Conservation (phyloP, 2,329 filamentous ascomycete genomes). For the Fusarium sublunatum region DNA sequence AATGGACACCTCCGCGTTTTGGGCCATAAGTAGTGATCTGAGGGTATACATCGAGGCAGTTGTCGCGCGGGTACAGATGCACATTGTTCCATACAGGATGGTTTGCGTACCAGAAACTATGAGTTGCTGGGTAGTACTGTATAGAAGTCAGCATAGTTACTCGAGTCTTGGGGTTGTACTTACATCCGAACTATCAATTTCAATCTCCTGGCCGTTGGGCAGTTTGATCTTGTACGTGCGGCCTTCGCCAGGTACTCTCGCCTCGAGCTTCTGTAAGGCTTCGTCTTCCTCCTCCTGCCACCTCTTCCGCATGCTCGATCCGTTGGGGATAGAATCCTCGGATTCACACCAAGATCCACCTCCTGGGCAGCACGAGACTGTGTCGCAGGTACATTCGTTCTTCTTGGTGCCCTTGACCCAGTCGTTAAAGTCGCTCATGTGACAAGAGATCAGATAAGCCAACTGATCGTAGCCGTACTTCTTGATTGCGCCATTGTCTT, state of each 20-base stretch:
- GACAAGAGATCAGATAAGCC: slow-evolving; percentile 13
- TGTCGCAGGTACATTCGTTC: slow-evolving; percentile 10
- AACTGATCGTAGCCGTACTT: slow-evolving; percentile 15
- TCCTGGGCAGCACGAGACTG: slow-evolving; percentile 8
- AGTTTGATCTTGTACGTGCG: slow-evolving; percentile 13
- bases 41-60: slow-evolving; percentile 13
- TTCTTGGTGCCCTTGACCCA: slow-evolving; percentile 6
- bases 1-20: slow-evolving; percentile 11
- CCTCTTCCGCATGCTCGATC: slow-evolving; percentile 10
- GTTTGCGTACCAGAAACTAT: slow-evolving; percentile 15
- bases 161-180: neutral
- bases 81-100: slow-evolving; percentile 18
- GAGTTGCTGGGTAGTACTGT: slow-evolving; percentile 13
- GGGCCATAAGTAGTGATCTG: slow-evolving; percentile 1
- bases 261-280: neutral
- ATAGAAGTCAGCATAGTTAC: neutral
- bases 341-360: slow-evolving; percentile 19
- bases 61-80: slow-evolving; percentile 9
- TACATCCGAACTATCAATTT: slow-evolving; percentile 5
- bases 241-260: slow-evolving; percentile 1
- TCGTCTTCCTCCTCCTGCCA: slow-evolving; percentile 13
- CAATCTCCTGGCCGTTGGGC: slow-evolving; percentile 4
- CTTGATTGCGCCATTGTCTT: slow-evolving; percentile 4
- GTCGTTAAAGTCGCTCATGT: slow-evolving; percentile 8
- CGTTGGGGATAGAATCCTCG: slow-evolving; percentile 16